A percentile compares a stretch with the other conserved stretches of the same genome.
These are phyloP conservation scores for Quercus tomentella DNA, from an alignment of 331 rosid genomes.

Conservation along the genomic window DNA sequence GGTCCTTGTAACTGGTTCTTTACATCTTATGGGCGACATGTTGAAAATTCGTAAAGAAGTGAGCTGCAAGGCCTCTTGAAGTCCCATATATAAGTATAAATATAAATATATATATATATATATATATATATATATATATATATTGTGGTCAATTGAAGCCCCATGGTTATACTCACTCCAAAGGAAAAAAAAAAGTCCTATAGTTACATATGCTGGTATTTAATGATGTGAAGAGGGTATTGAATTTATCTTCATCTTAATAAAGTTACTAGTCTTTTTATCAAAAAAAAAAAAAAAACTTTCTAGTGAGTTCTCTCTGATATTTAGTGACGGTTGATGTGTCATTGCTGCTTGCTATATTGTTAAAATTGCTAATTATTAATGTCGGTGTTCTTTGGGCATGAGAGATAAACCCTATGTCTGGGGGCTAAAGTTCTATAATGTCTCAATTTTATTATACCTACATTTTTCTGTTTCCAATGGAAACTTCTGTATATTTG, in stretches of 20 bases:
- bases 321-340: neutral
- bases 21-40: constrained; percentile 91
- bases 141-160: neutral
- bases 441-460: neutral
- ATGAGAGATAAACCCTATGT: neutral
- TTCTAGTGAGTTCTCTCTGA: neutral
- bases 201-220: constrained; percentile 1
- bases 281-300: no score
- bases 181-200: no score
- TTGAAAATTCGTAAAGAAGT: constrained; percentile 76
- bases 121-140: no score
- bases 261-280: no score
- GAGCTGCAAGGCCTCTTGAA: constrained; percentile 23
- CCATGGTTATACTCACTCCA: neutral
- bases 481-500: neutral
- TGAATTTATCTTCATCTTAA: no score
- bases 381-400: constrained; percentile 12
- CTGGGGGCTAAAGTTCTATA: neutral
- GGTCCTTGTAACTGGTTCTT: constrained; percentile 92
- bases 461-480: neutral
- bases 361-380: constrained; percentile 1
- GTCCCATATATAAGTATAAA: neutral
- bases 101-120: no score
- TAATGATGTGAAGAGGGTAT: neutral
- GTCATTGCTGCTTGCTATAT: neutral